Evolutionary conservation across 306 rosid species (phyloP), one percentile per base, ranked within the genome.

Genomic region (Calophaca sinica): DNA sequence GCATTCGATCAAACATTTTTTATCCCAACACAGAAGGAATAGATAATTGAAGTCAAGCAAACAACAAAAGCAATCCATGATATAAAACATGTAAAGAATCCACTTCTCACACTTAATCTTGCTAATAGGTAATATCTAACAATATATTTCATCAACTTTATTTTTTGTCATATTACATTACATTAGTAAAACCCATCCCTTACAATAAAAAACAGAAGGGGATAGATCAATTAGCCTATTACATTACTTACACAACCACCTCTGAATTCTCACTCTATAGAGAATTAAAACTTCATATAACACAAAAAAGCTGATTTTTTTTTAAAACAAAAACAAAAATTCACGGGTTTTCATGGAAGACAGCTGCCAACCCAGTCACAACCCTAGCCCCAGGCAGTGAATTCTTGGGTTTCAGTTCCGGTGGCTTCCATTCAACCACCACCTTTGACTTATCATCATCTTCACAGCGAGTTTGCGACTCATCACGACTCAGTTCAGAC

Each of bases 361-460:
- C 96, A 44, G 91, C 88, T 46, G 96, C 93, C 73, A 92, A 79
- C 44, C 90, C 97, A 67, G 96, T 83, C 28, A 84, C 84, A 26
- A 79, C 49, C 72, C 76, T 83, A 59, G 65, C 83, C 39, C 85
- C 88, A 7, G 77, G 61, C 42, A 12, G 73, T 0, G 87, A 28
- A 31, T 45, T 84, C 64, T 75, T 91, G 2, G 90, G 86, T 83
- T 87, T 87, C 32, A 75, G 31, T 76, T 78, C 88, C 38, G 87
- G 87, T 10, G 89, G 90, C 49, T 74, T 79, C 88, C 86, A 85
- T 12, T 72, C 86, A 10, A 63, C 62, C 69, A 50, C 62, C 15
- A 5, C 74, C 53, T 63, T 55, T 39, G 62, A 67, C 73, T 77
- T 42, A 42, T 42, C 46, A 6, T 6, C 48, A 42, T 42, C 48